Evolutionary conservation across 2,329 filamentous ascomycete species (phyloP), one percentile per base, ranked within the genome.

Genomic region (Fusarium sterilihyphosum): DNA sequence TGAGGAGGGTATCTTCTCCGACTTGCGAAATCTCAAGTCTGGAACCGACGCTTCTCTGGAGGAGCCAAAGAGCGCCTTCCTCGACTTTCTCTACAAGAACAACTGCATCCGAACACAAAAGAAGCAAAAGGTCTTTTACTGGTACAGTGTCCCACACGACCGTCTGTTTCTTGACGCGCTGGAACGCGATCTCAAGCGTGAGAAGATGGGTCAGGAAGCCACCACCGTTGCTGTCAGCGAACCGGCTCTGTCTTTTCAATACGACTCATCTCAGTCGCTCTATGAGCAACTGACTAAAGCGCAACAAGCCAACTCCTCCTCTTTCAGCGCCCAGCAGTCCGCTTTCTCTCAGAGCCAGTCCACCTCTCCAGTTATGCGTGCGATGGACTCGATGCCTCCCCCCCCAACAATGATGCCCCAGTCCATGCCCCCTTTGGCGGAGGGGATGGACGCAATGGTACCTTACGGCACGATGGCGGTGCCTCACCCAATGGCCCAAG

Each of bases 71-170:
- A 98, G 96, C 85, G 92, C 94, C 4, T 99, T 99, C 86, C 90
- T 99, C 71, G 96, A 99, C 85, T 99, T 98, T 83, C 89, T 99
- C 50, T 99, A 99, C 91, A 99, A 99, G 90, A 99, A 99, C 90
- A 99, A 99, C 88, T 99, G 96, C 89, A 99, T 99, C 79, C 92
- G 96, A 78, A 99, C 96, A 43, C 96, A 99, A 85, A 99, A 99
- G 91, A 99, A 99, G 89, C 96, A 99, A 82, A 99, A 99, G 88
- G 96, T 99, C 76, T 99, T 99, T 82, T 99, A 98, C 87, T 99
- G 96, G 96, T 99, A 98, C 86, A 98, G 95, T 86, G 96, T 99
- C 54, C 96, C 96, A 3, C 96, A 99, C 83, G 96, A 99, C 85
- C 92, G 96, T 62, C 91, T 99, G 59, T 99, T 99, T 86, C 92